A percentile compares a stretch with the other conserved stretches of the same genome.
Conservation (phyloP, 805 yeast genomes). For the Metschnikowia vanudenii region DNA sequence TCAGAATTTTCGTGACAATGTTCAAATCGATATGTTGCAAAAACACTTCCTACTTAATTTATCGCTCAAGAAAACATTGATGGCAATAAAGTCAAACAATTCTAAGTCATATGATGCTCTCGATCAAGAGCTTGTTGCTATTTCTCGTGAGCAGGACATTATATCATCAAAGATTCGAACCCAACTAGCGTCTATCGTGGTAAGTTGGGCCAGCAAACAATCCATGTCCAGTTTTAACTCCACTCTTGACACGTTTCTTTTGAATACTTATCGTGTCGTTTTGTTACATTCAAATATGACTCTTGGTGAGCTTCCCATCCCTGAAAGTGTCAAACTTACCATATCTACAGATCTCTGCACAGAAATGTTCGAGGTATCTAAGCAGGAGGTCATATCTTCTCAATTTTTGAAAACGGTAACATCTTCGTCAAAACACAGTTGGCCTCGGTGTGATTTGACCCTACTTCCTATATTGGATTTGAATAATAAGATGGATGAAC, state of each 20-base stretch:
- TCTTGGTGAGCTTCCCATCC: slow-evolving; percentile 11
- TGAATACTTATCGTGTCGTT: slow-evolving; percentile 18
- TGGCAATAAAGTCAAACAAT: slow-evolving; percentile 2
- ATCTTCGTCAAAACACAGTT: slow-evolving; percentile 34
- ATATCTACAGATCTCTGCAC: slow-evolving; percentile 31
- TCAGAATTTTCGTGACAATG: slow-evolving; percentile 21
- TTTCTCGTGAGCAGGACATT: slow-evolving; percentile 20
- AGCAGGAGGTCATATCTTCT: slow-evolving; percentile 16
- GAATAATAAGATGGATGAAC: slow-evolving; percentile 34
- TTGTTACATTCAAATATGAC: slow-evolving; percentile 5
- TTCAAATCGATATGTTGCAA: slow-evolving; percentile 23
- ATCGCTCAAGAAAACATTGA: slow-evolving; percentile 20
- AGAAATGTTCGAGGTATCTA: slow-evolving; percentile 29
- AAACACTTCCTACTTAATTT: slow-evolving; percentile 23
- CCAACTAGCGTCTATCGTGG: slow-evolving; percentile 23
- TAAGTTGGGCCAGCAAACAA: slow-evolving; percentile 12
- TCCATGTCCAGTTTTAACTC: slow-evolving; percentile 3
- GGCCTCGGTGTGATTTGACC: slow-evolving; percentile 40
- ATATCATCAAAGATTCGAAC: slow-evolving; percentile 19
- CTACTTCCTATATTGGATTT: slow-evolving; percentile 36
- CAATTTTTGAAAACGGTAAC: slow-evolving; percentile 16
- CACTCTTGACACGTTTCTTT: slow-evolving; percentile 25
- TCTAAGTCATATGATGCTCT: slow-evolving; percentile 3
- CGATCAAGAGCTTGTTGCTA: slow-evolving; percentile 3
- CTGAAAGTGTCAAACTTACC: slow-evolving; percentile 22